phyloP scores from a whole-genome alignment of 2,329 filamentous ascomycete species.

The Aureobasidium sp. region DNA sequence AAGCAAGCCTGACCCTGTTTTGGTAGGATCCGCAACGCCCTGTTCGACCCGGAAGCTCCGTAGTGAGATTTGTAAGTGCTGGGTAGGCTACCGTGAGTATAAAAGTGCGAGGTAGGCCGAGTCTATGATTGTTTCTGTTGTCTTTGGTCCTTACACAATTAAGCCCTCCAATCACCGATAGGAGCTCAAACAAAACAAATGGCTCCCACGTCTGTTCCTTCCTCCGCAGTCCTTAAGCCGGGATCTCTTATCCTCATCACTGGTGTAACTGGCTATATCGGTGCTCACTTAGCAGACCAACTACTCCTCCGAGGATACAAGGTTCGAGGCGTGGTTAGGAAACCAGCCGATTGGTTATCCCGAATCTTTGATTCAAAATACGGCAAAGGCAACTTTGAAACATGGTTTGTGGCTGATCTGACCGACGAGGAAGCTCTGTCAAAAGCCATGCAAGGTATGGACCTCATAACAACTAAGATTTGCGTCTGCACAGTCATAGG shows the following conservation, averaged over 20 bases:
- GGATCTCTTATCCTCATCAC: slow-evolving; percentile 2
- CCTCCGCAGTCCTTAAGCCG: neutral
- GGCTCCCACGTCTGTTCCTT: neutral
- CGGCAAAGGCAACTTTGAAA: neutral
- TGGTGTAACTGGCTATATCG: slow-evolving; percentile 1
- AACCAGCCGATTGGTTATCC: neutral
- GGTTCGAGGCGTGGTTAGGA: neutral
- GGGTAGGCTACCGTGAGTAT: neutral
- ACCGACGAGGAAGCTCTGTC: neutral
- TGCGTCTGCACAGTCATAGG: neutral
- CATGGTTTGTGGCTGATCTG: neutral
- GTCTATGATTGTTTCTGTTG: neutral
- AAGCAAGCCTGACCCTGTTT: neutral
- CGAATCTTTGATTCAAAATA: neutral
- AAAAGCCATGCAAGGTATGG: neutral
- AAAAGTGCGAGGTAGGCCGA: neutral
- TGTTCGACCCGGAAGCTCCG: neutral
- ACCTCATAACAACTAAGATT: neutral
- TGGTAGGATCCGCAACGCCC: neutral
- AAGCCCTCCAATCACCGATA: neutral
- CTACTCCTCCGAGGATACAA: slow-evolving; percentile 3
- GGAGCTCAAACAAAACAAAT: neutral
- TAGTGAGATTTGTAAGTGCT: neutral
- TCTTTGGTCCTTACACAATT: neutral
- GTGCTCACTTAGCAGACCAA: neutral